Evolutionary conservation across 371 early-diverging fungal species (phyloP), one percentile per base, ranked within the genome.

Genomic region (Mucor indicus): DNA sequence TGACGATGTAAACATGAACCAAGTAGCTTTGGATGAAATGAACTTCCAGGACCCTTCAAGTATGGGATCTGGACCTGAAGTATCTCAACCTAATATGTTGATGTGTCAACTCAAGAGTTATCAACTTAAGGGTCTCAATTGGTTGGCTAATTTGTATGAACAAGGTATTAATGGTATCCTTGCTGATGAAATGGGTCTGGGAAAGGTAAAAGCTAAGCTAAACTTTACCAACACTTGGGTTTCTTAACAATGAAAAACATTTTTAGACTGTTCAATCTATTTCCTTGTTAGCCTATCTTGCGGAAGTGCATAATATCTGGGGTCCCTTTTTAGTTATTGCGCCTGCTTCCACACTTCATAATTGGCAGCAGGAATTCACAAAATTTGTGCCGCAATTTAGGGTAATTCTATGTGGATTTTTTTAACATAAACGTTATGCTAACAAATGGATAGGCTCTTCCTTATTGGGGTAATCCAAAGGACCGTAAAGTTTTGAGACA

Each of bases 81-180:
- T 90, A 37, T 64, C 81, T 30, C 95, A 95, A 64, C 96, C 96
- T 12, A 77, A 72, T 22, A 90, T 95, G 83, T 75, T 98, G 24
- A 90, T 88, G 75, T 90, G 91, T 55, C 81, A 85, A 53, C 79
- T 98, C 11, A 95, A 93, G 62, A 83, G 86, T 32, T 96, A 99
- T 67, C 99, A 99, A 69, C 69, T 99, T 39, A 93, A 98, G 70
- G 99, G 99, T 17, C 79, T 99, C 20, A 96, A 95, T 64, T 99
- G 99, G 99, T 83, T 99, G 13, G 90, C 92, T 20, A 94, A 91
- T 63, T 67, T 98, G 62, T 96, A 96, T 59, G 93, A 96, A 49
- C 93, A 94, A 60, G 96, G 96, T 44, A 96, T 99, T 66, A 98
- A 97, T 68, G 95, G 98, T 45, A 97, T 99, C 60, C 72, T 98